phyloP scores from a whole-genome alignment of 2,329 filamentous ascomycete genomes.

The Exophiala dermatitidis region DNA sequence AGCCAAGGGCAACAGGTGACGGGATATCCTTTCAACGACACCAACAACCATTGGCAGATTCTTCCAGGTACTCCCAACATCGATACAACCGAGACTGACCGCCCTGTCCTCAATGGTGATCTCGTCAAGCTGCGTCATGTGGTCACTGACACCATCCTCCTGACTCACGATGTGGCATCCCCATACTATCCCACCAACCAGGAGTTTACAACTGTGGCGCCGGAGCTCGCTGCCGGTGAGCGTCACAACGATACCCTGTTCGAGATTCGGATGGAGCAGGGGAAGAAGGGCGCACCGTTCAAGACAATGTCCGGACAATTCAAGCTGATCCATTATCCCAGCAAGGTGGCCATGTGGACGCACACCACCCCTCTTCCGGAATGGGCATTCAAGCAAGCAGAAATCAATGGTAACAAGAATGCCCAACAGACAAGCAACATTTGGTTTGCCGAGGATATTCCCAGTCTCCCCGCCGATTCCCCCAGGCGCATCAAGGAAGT shows the following conservation, averaged over 20 bases:
- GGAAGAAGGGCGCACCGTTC: conserved; percentile 74
- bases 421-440: conserved; percentile 80
- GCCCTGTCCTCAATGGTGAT: conserved; percentile 72
- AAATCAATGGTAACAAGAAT: conserved; percentile 99
- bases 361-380: conserved; percentile 92
- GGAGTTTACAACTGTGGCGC: conserved; percentile 80
- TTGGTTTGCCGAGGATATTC: conserved; percentile 88
- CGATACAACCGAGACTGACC: conserved; percentile 52
- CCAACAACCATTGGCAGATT: conserved; percentile 97
- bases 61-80: conserved; percentile 54
- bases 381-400: conserved; percentile 94
- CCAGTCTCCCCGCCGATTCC: conserved; percentile 65
- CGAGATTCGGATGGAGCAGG: conserved; percentile 81
- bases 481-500: conserved; percentile 67
- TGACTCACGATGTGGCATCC: conserved; percentile 95
- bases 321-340: conserved; percentile 89
- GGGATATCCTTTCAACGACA: conserved; percentile 95
- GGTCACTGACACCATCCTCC: conserved; percentile 73
- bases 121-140: conserved; percentile 79
- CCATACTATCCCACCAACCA: conserved; percentile 96
- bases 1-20: conserved; percentile 98
- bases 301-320: conserved; percentile 88
- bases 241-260: conserved; percentile 87
- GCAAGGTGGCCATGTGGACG: conserved; percentile 99
- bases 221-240: conserved; percentile 63